A percentile compares a stretch with the other conserved stretches of the same genome.
phyloP scores from a whole-genome alignment of 106 monocot species.

The Platanthera zijinensis region DNA sequence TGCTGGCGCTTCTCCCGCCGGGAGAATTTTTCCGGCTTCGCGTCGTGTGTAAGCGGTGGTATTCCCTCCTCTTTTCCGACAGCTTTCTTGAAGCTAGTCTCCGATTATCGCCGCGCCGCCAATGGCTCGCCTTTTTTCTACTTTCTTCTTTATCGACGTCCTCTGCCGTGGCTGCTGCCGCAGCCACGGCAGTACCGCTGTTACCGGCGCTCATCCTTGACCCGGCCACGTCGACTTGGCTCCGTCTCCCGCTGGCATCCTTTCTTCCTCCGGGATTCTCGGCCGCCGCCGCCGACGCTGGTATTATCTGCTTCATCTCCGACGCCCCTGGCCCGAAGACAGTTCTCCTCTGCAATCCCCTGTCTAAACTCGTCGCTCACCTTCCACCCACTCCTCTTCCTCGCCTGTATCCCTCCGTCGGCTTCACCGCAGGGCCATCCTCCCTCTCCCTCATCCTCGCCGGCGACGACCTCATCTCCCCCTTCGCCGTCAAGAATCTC shows the following conservation, averaged over 20 bases:
- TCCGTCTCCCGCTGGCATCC: neutral
- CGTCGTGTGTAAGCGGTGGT: slow-evolving; percentile 11
- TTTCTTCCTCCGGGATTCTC: slow-evolving; percentile 19
- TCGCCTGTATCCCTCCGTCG: slow-evolving; percentile 63
- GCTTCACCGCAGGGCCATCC: slow-evolving; percentile 36
- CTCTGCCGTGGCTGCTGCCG: neutral
- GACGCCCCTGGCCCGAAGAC: slow-evolving; percentile 30
- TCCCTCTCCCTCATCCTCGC: slow-evolving; percentile 59
- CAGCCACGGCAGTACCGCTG: neutral
- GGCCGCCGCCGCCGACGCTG: slow-evolving; percentile 42
- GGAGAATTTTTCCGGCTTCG: slow-evolving; percentile 12
- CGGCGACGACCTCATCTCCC: slow-evolving; percentile 87
- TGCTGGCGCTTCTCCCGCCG: slow-evolving; percentile 18
- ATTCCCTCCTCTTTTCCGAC: slow-evolving; percentile 14
- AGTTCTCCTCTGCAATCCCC: slow-evolving; percentile 50
- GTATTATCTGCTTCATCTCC: slow-evolving; percentile 40
- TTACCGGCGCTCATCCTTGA: slow-evolving; percentile 3
- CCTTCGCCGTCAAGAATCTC: slow-evolving; percentile 91
- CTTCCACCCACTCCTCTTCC: slow-evolving; percentile 36
- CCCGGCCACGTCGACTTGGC: neutral
- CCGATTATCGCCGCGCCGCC: neutral
- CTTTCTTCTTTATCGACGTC: neutral
- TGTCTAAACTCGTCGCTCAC: slow-evolving; percentile 31
- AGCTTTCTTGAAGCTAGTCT: neutral
- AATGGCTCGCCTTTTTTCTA: neutral